Evolutionary conservation across 805 yeast species (phyloP).

Genomic region (Candida manassasensis): DNA sequence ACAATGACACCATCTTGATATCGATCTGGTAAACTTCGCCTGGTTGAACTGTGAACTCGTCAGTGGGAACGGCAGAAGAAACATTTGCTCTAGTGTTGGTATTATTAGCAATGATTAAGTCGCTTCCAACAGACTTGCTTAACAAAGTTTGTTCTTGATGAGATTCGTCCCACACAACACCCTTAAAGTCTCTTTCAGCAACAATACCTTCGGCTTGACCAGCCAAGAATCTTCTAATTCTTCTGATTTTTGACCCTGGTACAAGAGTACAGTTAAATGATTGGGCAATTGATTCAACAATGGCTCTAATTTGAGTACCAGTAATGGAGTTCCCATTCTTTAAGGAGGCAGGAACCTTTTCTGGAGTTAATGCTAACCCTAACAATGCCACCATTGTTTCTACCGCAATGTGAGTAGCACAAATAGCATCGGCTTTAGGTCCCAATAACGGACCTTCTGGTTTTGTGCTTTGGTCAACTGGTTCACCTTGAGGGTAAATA

Average conservation of each 20-base stretch:
- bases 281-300: conserved; percentile 85
- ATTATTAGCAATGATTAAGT: conserved; percentile 9
- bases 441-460: conserved; percentile 84
- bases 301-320: conserved; percentile 63
- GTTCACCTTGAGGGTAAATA: conserved; percentile 63
- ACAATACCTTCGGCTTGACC: conserved; percentile 94
- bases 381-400: conserved; percentile 79
- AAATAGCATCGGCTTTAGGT: conserved; percentile 78
- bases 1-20: conserved; percentile 69
- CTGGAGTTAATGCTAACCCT: conserved; percentile 71
- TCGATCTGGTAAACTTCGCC: conserved; percentile 90
- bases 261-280: conserved; percentile 79
- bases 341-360: conserved; percentile 59
- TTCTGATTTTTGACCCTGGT: conserved; percentile 90
- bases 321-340: conserved; percentile 45
- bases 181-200: conserved; percentile 88
- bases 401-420: conserved; percentile 85
- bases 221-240: conserved; percentile 87
- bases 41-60: conserved; percentile 64
- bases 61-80: conserved; percentile 60
- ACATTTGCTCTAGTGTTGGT: conserved; percentile 14
- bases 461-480: conserved; percentile 25
- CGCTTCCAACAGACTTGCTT: conserved; percentile 28
- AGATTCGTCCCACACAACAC: conserved; percentile 82
- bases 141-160: conserved; percentile 66